Base-by-base conservation (phyloP, 805 yeast species). In the Osmozyma mogii region DNA sequence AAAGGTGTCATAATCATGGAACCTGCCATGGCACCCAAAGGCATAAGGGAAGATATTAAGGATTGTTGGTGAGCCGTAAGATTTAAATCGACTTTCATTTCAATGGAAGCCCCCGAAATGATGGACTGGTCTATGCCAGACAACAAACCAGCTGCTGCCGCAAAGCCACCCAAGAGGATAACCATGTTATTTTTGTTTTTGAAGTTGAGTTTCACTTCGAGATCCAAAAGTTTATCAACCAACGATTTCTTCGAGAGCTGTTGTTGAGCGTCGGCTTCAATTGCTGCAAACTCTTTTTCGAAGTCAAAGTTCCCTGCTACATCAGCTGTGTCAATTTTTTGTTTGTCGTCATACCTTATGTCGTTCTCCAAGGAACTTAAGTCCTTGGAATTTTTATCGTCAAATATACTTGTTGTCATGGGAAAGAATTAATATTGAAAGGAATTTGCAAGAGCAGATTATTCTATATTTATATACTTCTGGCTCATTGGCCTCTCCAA, bases 121-220 rank as follows among this genome's bases (percentile, higher is more conserved):
- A 76, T 62, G 12, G 80, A 72, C 58, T 77, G 84, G 53, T 77
- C 84, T 27, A 75, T 54, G 40, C 84, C 84, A 9, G 81, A 72
- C 30, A 77, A 66, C 32, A 75, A 48, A 30, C 84, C 84, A 17
- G 78, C 82, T 35, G 70, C 65, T 5, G 80, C 68, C 5, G 81
- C 78, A 41, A 76, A 75, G 10, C 46, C 48, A 13, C 78, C 83
- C 27, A 75, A 54, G 40, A 70, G 52, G 32, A 51, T 48, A 16
- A 66, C 70, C 65, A 72, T 68, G 44, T 65, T 43, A 22, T 49
- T 56, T 34, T 65, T 68, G 41, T 68, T 58, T 32, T 61, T 38
- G 49, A 73, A 72, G 36, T 64, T 40, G 7, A 65, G 43, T 29
- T 59, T 52, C 36, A 53, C 43, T 29, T 65, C 71, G 7, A 63